Percentiles rank a stretch among this genome's conserved stretches.
phyloP scores from a whole-genome alignment of 176 grass and related monocot species.

The Puya raimondii region DNA sequence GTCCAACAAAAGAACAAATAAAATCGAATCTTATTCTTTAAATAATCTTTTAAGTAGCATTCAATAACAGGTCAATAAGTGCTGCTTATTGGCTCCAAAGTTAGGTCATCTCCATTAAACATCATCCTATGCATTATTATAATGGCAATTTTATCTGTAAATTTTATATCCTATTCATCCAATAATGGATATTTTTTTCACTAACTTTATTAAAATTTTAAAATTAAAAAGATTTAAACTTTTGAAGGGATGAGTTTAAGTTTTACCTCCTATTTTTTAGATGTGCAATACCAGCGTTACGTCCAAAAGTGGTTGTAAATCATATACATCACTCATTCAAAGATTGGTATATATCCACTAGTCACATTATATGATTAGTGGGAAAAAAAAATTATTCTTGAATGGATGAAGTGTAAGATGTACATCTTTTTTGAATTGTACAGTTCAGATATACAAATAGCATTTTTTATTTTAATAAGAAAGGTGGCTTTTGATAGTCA shows the following conservation, averaged over 20 bases:
- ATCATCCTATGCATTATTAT: constrained; percentile 13
- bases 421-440: no score
- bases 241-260: no score
- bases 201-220: no score
- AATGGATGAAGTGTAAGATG: no score
- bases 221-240: no score
- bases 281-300: no score
- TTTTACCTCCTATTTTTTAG: no score
- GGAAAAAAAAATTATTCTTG: no score
- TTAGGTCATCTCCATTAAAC: constrained; percentile 19
- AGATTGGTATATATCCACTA: not conserved
- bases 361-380: no score
- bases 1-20: not conserved
- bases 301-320: not conserved
- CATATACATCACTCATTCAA: not conserved
- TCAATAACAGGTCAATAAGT: constrained; percentile 12
- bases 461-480: not conserved
- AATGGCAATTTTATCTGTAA: not conserved
- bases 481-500: not conserved
- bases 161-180: no score
- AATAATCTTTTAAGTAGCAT: constrained; percentile 16
- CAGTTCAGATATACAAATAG: no score
- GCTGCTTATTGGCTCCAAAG: constrained; percentile 7
- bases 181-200: no score
- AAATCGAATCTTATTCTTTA: not conserved